These are phyloP conservation scores for Verticillium klebahnii DNA, from an alignment of 2,329 filamentous ascomycete genomes.

Conservation along the genomic window DNA sequence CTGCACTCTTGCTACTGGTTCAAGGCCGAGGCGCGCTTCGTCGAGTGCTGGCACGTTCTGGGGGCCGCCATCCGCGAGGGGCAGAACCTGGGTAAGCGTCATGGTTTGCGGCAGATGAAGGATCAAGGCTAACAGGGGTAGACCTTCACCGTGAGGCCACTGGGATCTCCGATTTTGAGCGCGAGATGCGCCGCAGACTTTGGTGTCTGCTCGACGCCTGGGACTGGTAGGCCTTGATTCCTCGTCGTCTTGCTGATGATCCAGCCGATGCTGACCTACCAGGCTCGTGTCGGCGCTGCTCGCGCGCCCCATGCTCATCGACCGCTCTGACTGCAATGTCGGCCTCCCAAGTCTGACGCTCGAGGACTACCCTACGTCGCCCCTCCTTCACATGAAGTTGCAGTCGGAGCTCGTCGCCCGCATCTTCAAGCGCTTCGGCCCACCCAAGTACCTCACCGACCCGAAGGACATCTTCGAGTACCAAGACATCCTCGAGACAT, in stretches of 20 bases:
- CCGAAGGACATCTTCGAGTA: slow-evolving; percentile 26
- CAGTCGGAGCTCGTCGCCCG: slow-evolving; percentile 27
- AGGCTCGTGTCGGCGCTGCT: slow-evolving; percentile 31
- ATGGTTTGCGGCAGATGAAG: background rate
- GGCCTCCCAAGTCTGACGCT: slow-evolving; percentile 25
- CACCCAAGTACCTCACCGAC: slow-evolving; percentile 16
- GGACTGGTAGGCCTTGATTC: slow-evolving; percentile 26
- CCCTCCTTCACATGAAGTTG: slow-evolving; percentile 28
- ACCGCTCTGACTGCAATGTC: slow-evolving; percentile 26
- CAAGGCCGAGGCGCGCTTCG: slow-evolving; percentile 29
- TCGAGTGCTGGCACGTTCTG: slow-evolving; percentile 32
- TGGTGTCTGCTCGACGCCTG: slow-evolving; percentile 32
- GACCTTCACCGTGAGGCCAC: background rate
- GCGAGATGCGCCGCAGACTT: slow-evolving; percentile 28
- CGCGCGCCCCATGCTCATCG: slow-evolving; percentile 27
- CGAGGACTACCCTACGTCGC: slow-evolving; percentile 25
- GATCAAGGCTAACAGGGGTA: background rate
- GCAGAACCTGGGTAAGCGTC: slow-evolving; percentile 26
- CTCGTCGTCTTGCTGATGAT: background rate
- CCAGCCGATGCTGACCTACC: background rate
- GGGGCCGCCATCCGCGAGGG: slow-evolving; percentile 29
- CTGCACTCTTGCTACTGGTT: slow-evolving; percentile 33
- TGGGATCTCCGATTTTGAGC: slow-evolving; percentile 22
- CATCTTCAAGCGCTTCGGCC: slow-evolving; percentile 24
- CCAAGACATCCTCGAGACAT: slow-evolving; percentile 30